Evolutionary conservation across 805 yeast species (phyloP).

Genomic region (Candida pini): DNA sequence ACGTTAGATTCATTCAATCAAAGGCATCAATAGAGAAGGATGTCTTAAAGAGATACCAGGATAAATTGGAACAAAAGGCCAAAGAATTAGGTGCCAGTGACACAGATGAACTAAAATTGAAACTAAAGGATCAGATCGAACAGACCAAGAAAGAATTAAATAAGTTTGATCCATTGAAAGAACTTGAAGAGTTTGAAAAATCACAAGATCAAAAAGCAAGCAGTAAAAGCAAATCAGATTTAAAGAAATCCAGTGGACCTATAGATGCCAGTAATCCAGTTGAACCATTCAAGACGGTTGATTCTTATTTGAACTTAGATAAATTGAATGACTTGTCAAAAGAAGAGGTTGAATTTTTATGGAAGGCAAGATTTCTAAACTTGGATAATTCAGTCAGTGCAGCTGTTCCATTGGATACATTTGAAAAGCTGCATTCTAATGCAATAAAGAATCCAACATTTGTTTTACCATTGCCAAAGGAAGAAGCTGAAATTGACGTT

Average conservation of each 20-base stretch:
- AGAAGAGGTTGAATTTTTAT: constrained; percentile 68
- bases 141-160: constrained; percentile 49
- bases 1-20: constrained; percentile 25
- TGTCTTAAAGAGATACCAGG: constrained; percentile 34
- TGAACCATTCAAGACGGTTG: constrained; percentile 63
- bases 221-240: constrained; percentile 16
- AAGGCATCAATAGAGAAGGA: constrained; percentile 24
- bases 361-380: constrained; percentile 80
- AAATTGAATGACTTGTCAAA: constrained; percentile 52
- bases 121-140: constrained; percentile 56
- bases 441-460: constrained; percentile 78
- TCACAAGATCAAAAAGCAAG: constrained; percentile 14
- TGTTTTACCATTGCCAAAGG: constrained; percentile 84
- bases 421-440: constrained; percentile 51
- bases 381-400: constrained; percentile 63
- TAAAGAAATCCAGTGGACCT: constrained; percentile 27
- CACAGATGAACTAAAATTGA: constrained; percentile 56
- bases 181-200: constrained; percentile 46
- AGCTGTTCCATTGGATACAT: constrained; percentile 50
- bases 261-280: constrained; percentile 30
- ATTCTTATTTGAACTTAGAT: constrained; percentile 63
- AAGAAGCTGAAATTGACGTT: constrained; percentile 34
- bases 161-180: constrained; percentile 64
- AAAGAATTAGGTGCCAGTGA: constrained; percentile 36
- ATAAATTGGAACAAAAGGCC: constrained; percentile 36